Evolutionary conservation across 139 green algal genomes (phyloP).

Genomic region (Chlamydomonas urium): DNA sequence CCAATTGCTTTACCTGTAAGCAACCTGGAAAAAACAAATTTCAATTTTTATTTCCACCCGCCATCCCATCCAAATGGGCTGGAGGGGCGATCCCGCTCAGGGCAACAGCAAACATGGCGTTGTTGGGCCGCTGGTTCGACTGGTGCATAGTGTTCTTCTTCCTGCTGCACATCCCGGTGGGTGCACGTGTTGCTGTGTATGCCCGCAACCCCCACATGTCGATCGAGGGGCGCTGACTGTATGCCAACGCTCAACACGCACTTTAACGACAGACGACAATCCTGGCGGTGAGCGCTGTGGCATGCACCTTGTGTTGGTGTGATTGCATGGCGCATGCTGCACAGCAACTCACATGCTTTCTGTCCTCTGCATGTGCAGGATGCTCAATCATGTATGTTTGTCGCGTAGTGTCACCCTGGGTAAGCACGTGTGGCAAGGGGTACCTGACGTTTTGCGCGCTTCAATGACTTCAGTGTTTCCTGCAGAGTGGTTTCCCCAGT

Average conservation of each 20-base stretch:
- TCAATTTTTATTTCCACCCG: no score
- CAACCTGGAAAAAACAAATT: no score
- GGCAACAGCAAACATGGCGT: not conserved
- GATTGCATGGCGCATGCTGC: no score
- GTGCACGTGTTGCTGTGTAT: not conserved
- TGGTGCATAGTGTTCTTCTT: not conserved
- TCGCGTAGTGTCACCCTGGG: no score
- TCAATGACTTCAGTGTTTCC: conserved; percentile 2
- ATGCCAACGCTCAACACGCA: not conserved
- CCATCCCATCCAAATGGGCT: no score
- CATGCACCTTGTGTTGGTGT: no score
- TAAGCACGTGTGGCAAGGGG: no score
- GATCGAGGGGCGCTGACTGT: not conserved
- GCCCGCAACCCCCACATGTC: not conserved
- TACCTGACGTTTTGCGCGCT: no score
- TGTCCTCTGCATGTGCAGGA: not conserved
- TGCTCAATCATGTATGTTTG: no score
- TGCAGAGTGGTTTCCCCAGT: not conserved
- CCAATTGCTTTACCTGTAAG: no score
- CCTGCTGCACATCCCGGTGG: not conserved
- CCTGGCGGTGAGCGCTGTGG: conserved; percentile 5
- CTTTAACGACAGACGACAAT: conserved; percentile 11
- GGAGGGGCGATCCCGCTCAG: no score
- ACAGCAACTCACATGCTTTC: no score
- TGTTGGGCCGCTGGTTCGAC: not conserved